phyloP scores from a whole-genome alignment of 345 rosid species.

The Lepidium didymum region DNA sequence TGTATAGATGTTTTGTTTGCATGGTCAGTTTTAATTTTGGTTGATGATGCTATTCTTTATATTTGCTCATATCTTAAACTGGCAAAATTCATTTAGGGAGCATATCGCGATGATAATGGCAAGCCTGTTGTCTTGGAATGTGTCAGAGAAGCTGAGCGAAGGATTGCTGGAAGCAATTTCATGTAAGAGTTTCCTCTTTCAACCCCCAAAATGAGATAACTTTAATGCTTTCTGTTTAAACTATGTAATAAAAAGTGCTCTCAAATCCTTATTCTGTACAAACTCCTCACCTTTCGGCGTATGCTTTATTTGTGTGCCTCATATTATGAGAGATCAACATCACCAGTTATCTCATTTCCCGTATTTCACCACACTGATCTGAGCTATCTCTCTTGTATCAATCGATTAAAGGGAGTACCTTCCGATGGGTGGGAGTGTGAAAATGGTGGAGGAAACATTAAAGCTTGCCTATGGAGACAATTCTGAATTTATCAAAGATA shows the following conservation, averaged over 20 bases:
- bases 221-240: not conserved
- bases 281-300: not conserved
- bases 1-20: not conserved
- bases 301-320: not conserved
- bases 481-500: constrained; percentile 72
- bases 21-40: not conserved
- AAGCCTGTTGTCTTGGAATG: constrained; percentile 88
- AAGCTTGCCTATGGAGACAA: constrained; percentile 91
- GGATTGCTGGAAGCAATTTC: constrained; percentile 64
- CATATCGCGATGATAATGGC: constrained; percentile 91
- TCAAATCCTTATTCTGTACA: not conserved
- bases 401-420: constrained; percentile 73
- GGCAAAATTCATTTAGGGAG: constrained; percentile 41
- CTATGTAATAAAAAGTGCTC: not conserved
- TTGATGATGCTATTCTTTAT: not conserved
- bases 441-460: constrained; percentile 83
- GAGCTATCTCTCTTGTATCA: not conserved
- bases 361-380: not conserved
- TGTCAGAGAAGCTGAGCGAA: constrained; percentile 89
- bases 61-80: not conserved
- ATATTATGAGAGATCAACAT: not conserved
- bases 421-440: constrained; percentile 95
- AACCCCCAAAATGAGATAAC: not conserved
- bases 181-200: constrained; percentile 42
- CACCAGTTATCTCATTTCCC: not conserved